phyloP scores from a whole-genome alignment of 306 rosid species.

The Castanopsis chinensis region DNA sequence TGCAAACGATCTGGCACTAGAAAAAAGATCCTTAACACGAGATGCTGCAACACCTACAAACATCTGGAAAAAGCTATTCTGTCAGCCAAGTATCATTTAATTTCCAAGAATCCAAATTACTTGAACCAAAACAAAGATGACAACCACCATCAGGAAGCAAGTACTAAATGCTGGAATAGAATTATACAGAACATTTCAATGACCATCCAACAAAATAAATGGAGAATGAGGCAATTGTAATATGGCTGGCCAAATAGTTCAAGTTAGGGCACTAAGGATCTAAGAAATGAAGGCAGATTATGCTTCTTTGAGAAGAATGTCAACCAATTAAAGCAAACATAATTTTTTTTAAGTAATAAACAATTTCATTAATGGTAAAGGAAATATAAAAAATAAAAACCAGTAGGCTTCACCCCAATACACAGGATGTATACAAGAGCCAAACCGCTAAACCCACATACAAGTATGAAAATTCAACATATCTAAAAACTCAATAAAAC shows the following conservation, averaged over 20 bases:
- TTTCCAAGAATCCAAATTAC: slow-evolving; percentile 2
- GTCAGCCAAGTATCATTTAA: slow-evolving; percentile 14
- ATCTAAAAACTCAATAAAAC: no score
- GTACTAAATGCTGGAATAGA: not conserved
- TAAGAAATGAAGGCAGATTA: not conserved
- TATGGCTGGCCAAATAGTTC: not conserved
- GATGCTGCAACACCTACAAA: slow-evolving; percentile 99
- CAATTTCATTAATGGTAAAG: no score
- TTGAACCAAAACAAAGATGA: slow-evolving; percentile 4
- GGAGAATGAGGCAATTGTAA: not conserved
- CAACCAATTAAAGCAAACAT: not conserved
- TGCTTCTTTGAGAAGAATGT: not conserved
- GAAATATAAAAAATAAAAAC: no score
- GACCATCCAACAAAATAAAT: not conserved
- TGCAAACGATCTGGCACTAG: slow-evolving; percentile 81
- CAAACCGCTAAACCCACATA: no score
- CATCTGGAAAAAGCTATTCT: slow-evolving; percentile 56
- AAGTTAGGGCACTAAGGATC: not conserved
- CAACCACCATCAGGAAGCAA: slow-evolving; percentile 9
- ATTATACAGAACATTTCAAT: not conserved
- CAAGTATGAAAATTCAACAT: no score
- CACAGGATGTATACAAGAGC: no score
- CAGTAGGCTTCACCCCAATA: no score
- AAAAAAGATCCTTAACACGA: slow-evolving; percentile 95
- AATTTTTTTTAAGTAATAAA: not conserved